phyloP scores from a whole-genome alignment of 495 filamentous ascomycete genomes.

The Hypoxylon perforatum region DNA sequence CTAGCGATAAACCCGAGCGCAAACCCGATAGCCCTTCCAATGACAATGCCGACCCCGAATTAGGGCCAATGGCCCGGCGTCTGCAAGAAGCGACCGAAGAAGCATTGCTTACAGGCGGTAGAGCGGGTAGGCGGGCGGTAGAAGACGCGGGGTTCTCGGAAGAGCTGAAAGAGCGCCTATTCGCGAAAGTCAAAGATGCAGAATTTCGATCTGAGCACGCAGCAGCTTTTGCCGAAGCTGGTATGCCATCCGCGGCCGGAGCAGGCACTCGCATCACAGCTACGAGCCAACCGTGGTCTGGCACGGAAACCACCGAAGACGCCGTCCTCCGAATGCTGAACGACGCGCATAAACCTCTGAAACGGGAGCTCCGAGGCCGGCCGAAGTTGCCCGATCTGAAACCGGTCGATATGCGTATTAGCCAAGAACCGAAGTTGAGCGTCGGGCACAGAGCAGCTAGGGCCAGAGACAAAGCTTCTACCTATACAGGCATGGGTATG shows the following conservation, averaged over 20 bases:
- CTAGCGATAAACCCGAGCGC: background rate
- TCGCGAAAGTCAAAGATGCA: constrained; percentile 76
- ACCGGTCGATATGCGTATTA: constrained; percentile 70
- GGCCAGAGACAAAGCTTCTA: constrained; percentile 80
- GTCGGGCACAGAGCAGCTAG: constrained; percentile 73
- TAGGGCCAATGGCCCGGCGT: constrained; percentile 77
- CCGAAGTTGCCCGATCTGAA: constrained; percentile 63
- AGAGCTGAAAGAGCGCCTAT: constrained; percentile 79
- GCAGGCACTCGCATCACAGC: constrained; percentile 79
- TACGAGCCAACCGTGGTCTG: constrained; percentile 78
- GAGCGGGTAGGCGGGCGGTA: constrained; percentile 77
- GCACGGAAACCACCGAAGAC: constrained; percentile 77
- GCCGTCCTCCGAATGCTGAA: constrained; percentile 87
- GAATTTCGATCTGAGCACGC: constrained; percentile 78
- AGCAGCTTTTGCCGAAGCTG: constrained; percentile 72
- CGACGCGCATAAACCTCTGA: constrained; percentile 80
- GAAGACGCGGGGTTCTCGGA: constrained; percentile 88
- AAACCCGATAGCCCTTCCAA: constrained; percentile 6
- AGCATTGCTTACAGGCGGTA: constrained; percentile 74
- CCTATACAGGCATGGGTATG: constrained; percentile 70
- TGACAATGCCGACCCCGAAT: constrained; percentile 29
- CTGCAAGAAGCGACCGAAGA: constrained; percentile 85
- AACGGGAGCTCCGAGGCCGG: constrained; percentile 54
- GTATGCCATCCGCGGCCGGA: constrained; percentile 73
- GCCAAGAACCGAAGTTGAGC: constrained; percentile 48